phyloP scores from a whole-genome alignment of 805 yeast genomes.

The Kuraishia borneana region DNA sequence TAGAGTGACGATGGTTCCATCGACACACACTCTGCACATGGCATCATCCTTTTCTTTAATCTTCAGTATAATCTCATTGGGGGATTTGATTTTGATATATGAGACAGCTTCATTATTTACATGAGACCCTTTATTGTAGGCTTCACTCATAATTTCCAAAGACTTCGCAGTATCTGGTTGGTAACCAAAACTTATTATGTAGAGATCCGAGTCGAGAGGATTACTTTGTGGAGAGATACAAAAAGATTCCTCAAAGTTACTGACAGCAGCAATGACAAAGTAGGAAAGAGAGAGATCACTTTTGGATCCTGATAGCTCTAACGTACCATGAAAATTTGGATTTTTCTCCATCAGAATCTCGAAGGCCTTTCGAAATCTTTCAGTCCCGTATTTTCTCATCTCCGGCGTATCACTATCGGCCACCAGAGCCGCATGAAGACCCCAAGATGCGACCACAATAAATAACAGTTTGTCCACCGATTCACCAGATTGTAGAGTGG shows the following conservation, averaged over 20 bases:
- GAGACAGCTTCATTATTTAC: slow-evolving; percentile 32
- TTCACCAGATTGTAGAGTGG: slow-evolving; percentile 16
- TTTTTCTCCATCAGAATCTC: slow-evolving; percentile 32
- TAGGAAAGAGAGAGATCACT: slow-evolving; percentile 35
- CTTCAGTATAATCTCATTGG: slow-evolving; percentile 8
- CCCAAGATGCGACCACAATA: slow-evolving; percentile 72
- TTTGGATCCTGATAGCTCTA: background rate
- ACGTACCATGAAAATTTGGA: slow-evolving; percentile 40
- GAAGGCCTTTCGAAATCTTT: slow-evolving; percentile 66
- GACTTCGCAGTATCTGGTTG: slow-evolving; percentile 19
- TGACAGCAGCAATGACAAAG: slow-evolving; percentile 43
- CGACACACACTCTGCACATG: slow-evolving; percentile 51
- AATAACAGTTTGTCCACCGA: slow-evolving; percentile 18
- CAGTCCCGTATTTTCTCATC: slow-evolving; percentile 49
- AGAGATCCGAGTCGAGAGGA: slow-evolving; percentile 29
- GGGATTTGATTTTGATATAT: slow-evolving; percentile 24
- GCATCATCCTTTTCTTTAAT: slow-evolving; percentile 18
- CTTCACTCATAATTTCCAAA: slow-evolving; percentile 45
- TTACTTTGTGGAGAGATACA: slow-evolving; percentile 50
- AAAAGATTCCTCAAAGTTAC: slow-evolving; percentile 49
- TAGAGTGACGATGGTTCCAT: slow-evolving; percentile 39
- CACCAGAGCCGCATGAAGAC: slow-evolving; percentile 75
- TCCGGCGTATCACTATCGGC: slow-evolving; percentile 69
- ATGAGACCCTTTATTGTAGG: slow-evolving; percentile 47
- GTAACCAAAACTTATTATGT: slow-evolving; percentile 33